These are phyloP conservation scores for Dimocarpus longan DNA, from an alignment of 345 rosid genomes.

Conservation along the genomic window DNA sequence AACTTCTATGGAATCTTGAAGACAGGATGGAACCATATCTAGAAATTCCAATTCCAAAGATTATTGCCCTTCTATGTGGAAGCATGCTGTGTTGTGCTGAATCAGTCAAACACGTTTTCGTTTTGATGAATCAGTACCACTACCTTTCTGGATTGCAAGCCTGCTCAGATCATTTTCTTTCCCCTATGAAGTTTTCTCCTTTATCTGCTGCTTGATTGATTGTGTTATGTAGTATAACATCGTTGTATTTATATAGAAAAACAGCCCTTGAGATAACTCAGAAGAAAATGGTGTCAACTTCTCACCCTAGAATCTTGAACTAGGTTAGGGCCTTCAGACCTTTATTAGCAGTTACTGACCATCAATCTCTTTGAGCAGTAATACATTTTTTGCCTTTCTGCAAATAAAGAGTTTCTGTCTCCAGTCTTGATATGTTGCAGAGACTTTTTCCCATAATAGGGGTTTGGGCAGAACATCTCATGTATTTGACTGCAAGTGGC, in stretches of 20 bases:
- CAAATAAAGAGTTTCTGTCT: not conserved
- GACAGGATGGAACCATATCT: not conserved
- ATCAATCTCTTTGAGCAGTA: not conserved
- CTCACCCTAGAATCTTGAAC: constrained; percentile 7
- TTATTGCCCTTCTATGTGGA: not conserved
- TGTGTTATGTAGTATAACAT: not conserved
- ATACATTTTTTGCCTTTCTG: not conserved
- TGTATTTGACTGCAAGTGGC: constrained; percentile 3
- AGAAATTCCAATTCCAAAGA: not conserved
- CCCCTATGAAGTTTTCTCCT: constrained; percentile 12
- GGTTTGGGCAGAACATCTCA: not conserved
- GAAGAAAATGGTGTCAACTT: not conserved
- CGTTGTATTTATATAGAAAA: constrained; percentile 3
- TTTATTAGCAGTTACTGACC: not conserved
- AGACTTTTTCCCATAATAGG: not conserved
- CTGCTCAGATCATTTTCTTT: constrained; percentile 1
- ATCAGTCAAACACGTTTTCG: not conserved
- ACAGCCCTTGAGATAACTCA: not conserved
- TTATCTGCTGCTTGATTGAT: not conserved
- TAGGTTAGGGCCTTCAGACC: not conserved
- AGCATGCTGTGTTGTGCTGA: not conserved
- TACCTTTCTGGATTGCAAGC: not conserved
- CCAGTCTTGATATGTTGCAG: not conserved
- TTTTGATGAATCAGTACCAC: not conserved
- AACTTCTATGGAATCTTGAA: not conserved